phyloP scores from a whole-genome alignment of 2,329 filamentous ascomycete genomes.

The Verticillium dahliae region DNA sequence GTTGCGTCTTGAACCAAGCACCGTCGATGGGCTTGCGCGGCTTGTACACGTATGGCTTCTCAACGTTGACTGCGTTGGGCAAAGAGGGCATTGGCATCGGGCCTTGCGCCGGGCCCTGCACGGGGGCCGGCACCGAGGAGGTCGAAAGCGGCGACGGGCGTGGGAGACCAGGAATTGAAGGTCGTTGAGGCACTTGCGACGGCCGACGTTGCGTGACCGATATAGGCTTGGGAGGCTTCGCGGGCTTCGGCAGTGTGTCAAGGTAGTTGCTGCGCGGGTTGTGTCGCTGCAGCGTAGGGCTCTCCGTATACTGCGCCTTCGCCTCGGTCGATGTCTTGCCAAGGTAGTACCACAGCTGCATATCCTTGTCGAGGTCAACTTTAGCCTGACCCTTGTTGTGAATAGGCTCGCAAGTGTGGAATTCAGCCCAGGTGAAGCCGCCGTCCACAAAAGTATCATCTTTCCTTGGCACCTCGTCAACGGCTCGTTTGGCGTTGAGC shows the following conservation, averaged over 20 bases:
- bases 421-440: constrained; percentile 72
- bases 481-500: constrained; percentile 58
- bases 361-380: constrained; percentile 62
- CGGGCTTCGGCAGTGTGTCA: constrained; percentile 57
- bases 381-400: constrained; percentile 56
- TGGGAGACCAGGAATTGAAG: constrained; percentile 3
- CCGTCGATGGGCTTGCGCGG: constrained; percentile 30
- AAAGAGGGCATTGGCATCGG: background rate
- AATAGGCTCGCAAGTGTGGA: constrained; percentile 53
- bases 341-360: constrained; percentile 85
- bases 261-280: constrained; percentile 67
- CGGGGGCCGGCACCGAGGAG: background rate
- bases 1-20: constrained; percentile 24
- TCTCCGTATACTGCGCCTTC: constrained; percentile 83
- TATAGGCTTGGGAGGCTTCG: constrained; percentile 24
- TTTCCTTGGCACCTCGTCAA: constrained; percentile 56
- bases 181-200: constrained; percentile 9
- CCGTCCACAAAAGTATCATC: constrained; percentile 59
- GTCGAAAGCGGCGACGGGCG: background rate
- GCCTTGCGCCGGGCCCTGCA: background rate
- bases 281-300: constrained; percentile 52
- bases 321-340: constrained; percentile 82
- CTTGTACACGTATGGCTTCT: constrained; percentile 50
- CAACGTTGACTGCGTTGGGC: constrained; percentile 17
- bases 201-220: background rate